Base-by-base conservation (phyloP, 495 filamentous ascomycete genomes). In the Hypoxylon intermedium region DNA sequence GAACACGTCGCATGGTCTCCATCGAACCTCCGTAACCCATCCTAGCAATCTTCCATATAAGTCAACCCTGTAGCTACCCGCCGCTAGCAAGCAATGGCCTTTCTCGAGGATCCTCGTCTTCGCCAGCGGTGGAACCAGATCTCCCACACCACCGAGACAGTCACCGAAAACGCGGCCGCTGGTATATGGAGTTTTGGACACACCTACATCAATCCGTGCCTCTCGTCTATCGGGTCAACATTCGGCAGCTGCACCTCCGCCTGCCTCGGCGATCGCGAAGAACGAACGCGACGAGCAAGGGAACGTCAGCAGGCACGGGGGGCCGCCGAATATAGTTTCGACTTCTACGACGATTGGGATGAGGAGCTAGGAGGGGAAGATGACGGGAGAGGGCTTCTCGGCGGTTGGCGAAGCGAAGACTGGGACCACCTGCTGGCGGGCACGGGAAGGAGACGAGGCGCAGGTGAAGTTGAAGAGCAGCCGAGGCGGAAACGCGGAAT, bases 321-420 rank as follows among this genome's bases (percentile, higher is more conserved):
- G 7, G 75, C 85, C 33, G 87, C 90, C 20, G 92, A 96, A 69
- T 85, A 87, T 34, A 89, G 84, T 60, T 98, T 98, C 64, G 95
- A 97, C 65, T 98, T 98, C 77, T 98, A 98, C 76, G 94, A 98
- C 71, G 93, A 97, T 68, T 97, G 93, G 92, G 91, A 97, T 44
- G 91, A 92, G 50, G 84, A 87, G 49, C 87, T 89, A 19, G 83
- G 83, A 31, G 80, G 67, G n/a, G 71, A 71, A 24, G 72, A 75
- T 19, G 70, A 65, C 19, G 53, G 75, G 37, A 82, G 89, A 44
- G 83, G 85, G 6, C 67, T 93, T 33, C 69, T 93, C 47, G 86
- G 86, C 24, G 67, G 71, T 6, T 89, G 86, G 78, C 89, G 86
- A 0, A 89, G 88, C 57, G 92, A 93, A 50, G 92, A 97, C 72